These are phyloP conservation scores for Plasmodium gonderi DNA, from an alignment of 169 alveolate species.

Conservation along the genomic window DNA sequence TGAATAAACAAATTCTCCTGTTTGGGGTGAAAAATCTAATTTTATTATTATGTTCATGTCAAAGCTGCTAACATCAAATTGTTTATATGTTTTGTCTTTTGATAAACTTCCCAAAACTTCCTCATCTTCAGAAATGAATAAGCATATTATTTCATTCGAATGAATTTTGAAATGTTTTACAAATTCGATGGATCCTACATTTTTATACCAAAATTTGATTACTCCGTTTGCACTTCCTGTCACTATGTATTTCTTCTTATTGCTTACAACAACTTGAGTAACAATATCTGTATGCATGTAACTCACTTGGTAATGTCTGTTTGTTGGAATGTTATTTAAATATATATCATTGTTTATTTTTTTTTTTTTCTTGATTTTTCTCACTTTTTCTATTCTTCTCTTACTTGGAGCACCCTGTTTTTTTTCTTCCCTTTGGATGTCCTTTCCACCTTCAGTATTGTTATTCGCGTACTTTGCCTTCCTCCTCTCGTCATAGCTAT, in stretches of 20 bases:
- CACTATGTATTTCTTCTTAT: slow-evolving; percentile 90
- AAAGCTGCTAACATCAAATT: slow-evolving; percentile 83
- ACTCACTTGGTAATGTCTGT: slow-evolving; percentile 89
- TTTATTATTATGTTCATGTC: slow-evolving; percentile 82
- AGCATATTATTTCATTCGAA: slow-evolving; percentile 83
- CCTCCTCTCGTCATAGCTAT: too few relatives aligned
- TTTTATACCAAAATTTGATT: slow-evolving; percentile 97
- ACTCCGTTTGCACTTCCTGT: slow-evolving; percentile 97
- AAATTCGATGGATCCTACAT: slow-evolving; percentile 94
- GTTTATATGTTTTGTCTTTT: slow-evolving; percentile 87
- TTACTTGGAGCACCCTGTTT: background rate
- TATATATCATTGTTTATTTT: slow-evolving; percentile 82
- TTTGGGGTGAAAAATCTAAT: slow-evolving; percentile 59
- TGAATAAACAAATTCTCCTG: slow-evolving; percentile 32
- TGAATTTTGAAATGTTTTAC: slow-evolving; percentile 97
- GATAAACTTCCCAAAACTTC: slow-evolving; percentile 86
- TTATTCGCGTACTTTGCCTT: too few relatives aligned
- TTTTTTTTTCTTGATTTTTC: slow-evolving; percentile 13
- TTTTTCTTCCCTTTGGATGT: too few relatives aligned
- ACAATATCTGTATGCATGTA: slow-evolving; percentile 92
- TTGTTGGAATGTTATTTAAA: slow-evolving; percentile 87
- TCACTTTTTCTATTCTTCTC: background rate
- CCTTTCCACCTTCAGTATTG: too few relatives aligned
- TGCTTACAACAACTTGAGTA: slow-evolving; percentile 89
- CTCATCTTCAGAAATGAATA: slow-evolving; percentile 87